Evolutionary conservation across 2,329 filamentous ascomycete genomes (phyloP), one percentile per base, ranked within the genome.

Genomic region (Thelonectria discophora): DNA sequence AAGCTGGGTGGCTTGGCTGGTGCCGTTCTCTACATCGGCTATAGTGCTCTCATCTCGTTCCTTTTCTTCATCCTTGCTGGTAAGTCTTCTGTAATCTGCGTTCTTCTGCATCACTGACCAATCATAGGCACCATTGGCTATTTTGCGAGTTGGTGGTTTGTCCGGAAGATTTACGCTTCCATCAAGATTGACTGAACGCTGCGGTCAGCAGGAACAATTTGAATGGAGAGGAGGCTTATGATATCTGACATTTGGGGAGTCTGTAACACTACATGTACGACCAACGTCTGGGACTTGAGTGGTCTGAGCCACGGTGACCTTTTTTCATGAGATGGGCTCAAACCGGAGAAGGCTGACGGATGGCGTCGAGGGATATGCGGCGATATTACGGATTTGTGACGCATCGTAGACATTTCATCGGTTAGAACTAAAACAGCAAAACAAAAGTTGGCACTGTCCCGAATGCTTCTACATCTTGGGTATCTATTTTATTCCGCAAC

Each of bases 11-110:
- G 92, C 11, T 80, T 97, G 72, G 91, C 93, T 0, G 93, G 93
- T 27, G 93, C 91, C 30, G 91, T 98, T 32, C 82, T 99, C 60
- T 99, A 98, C 76, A 82, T 98, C 65, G 94, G 95, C 27, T 99
- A 99, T 81, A 97, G 92, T 69, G 88, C 89, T 27, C 80, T 99
- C 70, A 88, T 98, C 69, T 94, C 92, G 58, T 93, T 95, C 75
- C 80, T 98, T 66, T 95, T 97, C 74, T 97, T 96, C 72, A 90
- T 99, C 65, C 82, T 99, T 70, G 97, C 93, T 60, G 95, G 95
- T 97, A 84, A 79, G 92, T 83, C 7, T 11, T 10, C 6, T 20
- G 8, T 42, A 2, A 10, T 8, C 12, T 20, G 30, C 40, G 15
- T 32, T 32, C 3, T 27, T 5, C 13, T 8, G 15, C 49, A 11